These are phyloP conservation scores for Rhizopogon rudus DNA, from an alignment of 768 basidiomycete genomes.

Conservation along the genomic window DNA sequence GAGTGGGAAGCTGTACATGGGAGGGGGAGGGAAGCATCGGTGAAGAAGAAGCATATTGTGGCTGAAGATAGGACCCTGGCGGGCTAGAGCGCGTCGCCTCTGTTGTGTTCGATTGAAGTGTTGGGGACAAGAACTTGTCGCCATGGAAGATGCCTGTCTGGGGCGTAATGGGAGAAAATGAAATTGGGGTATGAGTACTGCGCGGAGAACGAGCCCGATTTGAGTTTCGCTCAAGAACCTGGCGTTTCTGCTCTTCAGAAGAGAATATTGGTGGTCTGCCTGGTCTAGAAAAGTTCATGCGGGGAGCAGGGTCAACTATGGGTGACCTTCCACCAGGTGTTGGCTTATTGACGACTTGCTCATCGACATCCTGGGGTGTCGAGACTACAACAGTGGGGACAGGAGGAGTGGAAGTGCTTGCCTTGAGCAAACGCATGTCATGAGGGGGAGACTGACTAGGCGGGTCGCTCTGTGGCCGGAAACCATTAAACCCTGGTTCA, in stretches of 20 bases:
- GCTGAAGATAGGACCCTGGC: conserved; percentile 8
- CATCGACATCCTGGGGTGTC: conserved; percentile 28
- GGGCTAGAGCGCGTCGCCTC: background rate
- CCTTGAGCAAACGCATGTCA: background rate
- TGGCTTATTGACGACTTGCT: conserved; percentile 1
- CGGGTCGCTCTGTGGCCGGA: background rate
- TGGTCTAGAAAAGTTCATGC: conserved; percentile 63
- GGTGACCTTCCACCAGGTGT: conserved; percentile 32
- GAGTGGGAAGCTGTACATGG: conserved; percentile 19
- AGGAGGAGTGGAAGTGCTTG: conserved; percentile 12
- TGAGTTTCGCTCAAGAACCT: conserved; percentile 57
- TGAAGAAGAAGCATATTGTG: conserved; percentile 9
- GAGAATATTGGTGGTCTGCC: conserved; percentile 40
- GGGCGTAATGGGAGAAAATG: conserved; percentile 14
- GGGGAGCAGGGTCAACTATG: conserved; percentile 35
- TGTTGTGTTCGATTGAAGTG: background rate
- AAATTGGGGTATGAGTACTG: conserved; percentile 5
- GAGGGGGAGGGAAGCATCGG: conserved; percentile 10
- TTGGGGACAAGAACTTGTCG: background rate
- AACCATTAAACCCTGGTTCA: background rate
- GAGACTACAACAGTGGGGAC: conserved; percentile 56
- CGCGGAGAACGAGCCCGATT: conserved; percentile 31
- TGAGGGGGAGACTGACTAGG: background rate
- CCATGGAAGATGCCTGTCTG: conserved; percentile 15
- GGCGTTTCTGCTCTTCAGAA: conserved; percentile 35